Conservation (phyloP, 805 yeast genomes). For the Kregervanrija pseudodelftensis region DNA sequence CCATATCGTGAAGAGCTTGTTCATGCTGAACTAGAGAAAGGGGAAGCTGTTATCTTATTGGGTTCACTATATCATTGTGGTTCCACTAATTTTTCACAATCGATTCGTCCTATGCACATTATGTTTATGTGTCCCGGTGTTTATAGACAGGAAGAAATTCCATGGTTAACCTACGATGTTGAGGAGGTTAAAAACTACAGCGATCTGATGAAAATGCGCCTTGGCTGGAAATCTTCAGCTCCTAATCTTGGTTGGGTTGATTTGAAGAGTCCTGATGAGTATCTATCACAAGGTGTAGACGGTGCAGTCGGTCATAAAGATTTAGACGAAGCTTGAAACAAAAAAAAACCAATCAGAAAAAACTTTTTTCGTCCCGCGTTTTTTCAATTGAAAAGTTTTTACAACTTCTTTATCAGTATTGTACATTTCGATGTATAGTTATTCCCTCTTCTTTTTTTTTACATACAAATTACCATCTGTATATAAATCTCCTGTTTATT, state of each 20-base stretch:
- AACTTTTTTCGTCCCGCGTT: too few species aligned
- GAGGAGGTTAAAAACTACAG: conserved; percentile 12
- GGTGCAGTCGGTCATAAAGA: conserved; percentile 9
- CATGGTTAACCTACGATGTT: conserved; percentile 8
- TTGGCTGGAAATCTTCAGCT: conserved; percentile 12
- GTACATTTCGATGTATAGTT: too few species aligned
- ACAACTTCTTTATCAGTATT: too few species aligned
- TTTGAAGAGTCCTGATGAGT: conserved; percentile 9
- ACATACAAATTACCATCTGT: too few species aligned
- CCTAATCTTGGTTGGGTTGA: conserved; percentile 15
- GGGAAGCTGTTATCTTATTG: conserved; percentile 22
- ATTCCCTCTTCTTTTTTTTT: too few species aligned
- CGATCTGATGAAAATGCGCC: conserved; percentile 7
- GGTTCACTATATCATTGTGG: conserved; percentile 25
- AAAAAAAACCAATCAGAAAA: too few species aligned
- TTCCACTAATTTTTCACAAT: conserved; percentile 16
- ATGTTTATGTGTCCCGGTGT: conserved; percentile 20
- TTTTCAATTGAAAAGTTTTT: too few species aligned
- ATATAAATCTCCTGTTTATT: too few species aligned
- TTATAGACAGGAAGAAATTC: conserved; percentile 23
- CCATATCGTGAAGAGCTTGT: conserved; percentile 19
- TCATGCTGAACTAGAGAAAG: conserved; percentile 21
- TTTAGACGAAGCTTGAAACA: conserved; percentile 8
- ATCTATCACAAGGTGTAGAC: conserved; percentile 2
- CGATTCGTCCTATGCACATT: conserved; percentile 18